A percentile compares a stretch with the other conserved stretches of the same genome.
phyloP scores from a whole-genome alignment of 2,329 filamentous ascomycete species.

The Fusarium algeriense region DNA sequence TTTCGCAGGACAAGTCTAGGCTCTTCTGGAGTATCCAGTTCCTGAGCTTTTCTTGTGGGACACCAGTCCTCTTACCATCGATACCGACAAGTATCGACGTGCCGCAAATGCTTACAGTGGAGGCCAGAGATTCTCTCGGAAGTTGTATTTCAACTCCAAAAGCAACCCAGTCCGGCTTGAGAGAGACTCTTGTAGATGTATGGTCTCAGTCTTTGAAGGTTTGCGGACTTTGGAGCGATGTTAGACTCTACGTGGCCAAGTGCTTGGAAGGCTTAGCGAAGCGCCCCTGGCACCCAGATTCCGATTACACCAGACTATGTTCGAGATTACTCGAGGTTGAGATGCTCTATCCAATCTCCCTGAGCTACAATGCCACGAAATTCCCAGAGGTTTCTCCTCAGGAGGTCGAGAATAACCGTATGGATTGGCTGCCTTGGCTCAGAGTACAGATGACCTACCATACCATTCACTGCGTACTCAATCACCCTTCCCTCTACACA shows the following conservation, averaged over 20 bases:
- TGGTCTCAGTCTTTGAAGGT: slow-evolving; percentile 17
- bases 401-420: background rate
- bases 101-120: background rate
- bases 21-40: slow-evolving; percentile 24
- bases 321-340: slow-evolving; percentile 13
- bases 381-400: background rate
- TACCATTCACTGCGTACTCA: slow-evolving; percentile 22
- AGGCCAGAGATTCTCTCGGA: background rate
- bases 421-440: slow-evolving; percentile 27
- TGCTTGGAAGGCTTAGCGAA: slow-evolving; percentile 16
- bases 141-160: background rate
- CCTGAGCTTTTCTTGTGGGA: background rate
- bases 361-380: slow-evolving; percentile 23
- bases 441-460: slow-evolving; percentile 28
- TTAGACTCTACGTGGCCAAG: slow-evolving; percentile 18
- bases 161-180: fast-evolving
- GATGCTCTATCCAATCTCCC: background rate
- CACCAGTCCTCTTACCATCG: background rate
- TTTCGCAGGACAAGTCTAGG: background rate
- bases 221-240: slow-evolving; percentile 12
- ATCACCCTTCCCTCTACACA: slow-evolving; percentile 27
- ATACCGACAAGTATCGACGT: background rate
- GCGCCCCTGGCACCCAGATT: slow-evolving; percentile 23
- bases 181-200: background rate
- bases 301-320: slow-evolving; percentile 21